These are phyloP conservation scores for Trichomonascaceae sp. DNA, from an alignment of 1,139 yeast genomes.

Conservation along the genomic window DNA sequence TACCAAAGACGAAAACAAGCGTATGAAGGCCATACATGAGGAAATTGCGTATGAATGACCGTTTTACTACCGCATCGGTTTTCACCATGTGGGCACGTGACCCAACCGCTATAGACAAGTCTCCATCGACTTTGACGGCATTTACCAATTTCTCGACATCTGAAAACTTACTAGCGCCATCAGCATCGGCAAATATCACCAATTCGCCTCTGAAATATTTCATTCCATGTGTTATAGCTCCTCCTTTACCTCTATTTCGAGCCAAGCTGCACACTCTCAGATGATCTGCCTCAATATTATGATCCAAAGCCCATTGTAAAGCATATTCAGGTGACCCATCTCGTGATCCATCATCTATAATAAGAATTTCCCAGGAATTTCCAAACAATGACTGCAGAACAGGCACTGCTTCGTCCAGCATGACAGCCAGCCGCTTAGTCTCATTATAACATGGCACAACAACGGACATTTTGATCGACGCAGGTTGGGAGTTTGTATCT, in stretches of 20 bases:
- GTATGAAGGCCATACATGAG: slow-evolving; percentile 91
- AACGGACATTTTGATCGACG: slow-evolving; percentile 44
- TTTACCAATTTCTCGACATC: slow-evolving; percentile 56
- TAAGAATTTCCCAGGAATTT: slow-evolving; percentile 59
- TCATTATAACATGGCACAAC: slow-evolving; percentile 93
- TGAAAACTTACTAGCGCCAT: slow-evolving; percentile 83
- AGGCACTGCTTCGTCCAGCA: slow-evolving; percentile 72
- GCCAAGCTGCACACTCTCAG: slow-evolving; percentile 64
- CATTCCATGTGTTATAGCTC: slow-evolving; percentile 94
- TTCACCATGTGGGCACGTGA: slow-evolving; percentile 96
- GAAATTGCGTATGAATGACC: slow-evolving; percentile 81
- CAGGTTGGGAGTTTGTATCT: slow-evolving; percentile 13
- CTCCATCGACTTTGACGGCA: slow-evolving; percentile 34
- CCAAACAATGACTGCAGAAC: slow-evolving; percentile 41
- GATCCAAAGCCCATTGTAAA: slow-evolving; percentile 49
- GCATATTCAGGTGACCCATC: slow-evolving; percentile 79
- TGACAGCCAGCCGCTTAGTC: slow-evolving; percentile 57
- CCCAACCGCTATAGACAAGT: slow-evolving; percentile 66
- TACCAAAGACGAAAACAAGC: slow-evolving; percentile 81
- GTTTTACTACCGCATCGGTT: slow-evolving; percentile 91
- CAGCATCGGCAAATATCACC: slow-evolving; percentile 92
- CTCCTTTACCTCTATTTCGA: slow-evolving; percentile 90
- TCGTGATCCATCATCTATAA: slow-evolving; percentile 87
- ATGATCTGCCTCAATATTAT: slow-evolving; percentile 23
- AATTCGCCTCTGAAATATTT: slow-evolving; percentile 66